phyloP scores from a whole-genome alignment of 2,329 filamentous ascomycete species.

The Pseudogymnoascus destructans region DNA sequence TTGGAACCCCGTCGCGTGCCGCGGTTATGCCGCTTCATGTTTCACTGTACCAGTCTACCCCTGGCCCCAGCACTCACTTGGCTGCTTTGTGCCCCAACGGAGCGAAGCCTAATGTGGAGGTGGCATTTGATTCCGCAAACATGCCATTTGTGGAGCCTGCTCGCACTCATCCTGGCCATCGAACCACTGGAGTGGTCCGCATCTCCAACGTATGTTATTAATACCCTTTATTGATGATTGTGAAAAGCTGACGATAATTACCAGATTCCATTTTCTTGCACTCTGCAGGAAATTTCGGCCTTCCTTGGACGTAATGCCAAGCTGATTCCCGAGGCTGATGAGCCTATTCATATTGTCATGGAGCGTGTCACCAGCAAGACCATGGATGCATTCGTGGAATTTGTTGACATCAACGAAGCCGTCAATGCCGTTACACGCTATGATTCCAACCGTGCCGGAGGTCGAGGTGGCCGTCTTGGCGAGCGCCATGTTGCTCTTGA shows the following conservation, averaged over 20 bases:
- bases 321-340: slow-evolving; percentile 39
- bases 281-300: slow-evolving; percentile 41
- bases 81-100: background rate
- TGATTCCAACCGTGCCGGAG: slow-evolving; percentile 27
- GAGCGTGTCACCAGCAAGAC: slow-evolving; percentile 50
- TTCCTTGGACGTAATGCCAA: slow-evolving; percentile 45
- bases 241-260: slow-evolving; percentile 11
- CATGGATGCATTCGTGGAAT: slow-evolving; percentile 48
- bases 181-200: slow-evolving; percentile 26
- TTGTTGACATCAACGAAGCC: slow-evolving; percentile 39
- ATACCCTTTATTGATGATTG: slow-evolving; percentile 12
- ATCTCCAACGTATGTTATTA: slow-evolving; percentile 27
- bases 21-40: background rate
- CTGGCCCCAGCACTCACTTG: slow-evolving; percentile 6
- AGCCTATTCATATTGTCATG: slow-evolving; percentile 51
- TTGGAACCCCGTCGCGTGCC: background rate
- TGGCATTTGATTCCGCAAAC: slow-evolving; percentile 21
- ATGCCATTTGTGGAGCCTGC: slow-evolving; percentile 28
- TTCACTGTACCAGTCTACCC: background rate
- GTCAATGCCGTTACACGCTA: slow-evolving; percentile 39
- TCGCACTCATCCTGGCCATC: slow-evolving; percentile 18
- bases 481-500: slow-evolving; percentile 44
- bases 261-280: slow-evolving; percentile 44
- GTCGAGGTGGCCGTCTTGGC: slow-evolving; percentile 38
- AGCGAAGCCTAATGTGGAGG: slow-evolving; percentile 18